These are phyloP conservation scores for Leccinum fibrillosum DNA, from an alignment of 768 basidiomycete species.

Conservation along the genomic window DNA sequence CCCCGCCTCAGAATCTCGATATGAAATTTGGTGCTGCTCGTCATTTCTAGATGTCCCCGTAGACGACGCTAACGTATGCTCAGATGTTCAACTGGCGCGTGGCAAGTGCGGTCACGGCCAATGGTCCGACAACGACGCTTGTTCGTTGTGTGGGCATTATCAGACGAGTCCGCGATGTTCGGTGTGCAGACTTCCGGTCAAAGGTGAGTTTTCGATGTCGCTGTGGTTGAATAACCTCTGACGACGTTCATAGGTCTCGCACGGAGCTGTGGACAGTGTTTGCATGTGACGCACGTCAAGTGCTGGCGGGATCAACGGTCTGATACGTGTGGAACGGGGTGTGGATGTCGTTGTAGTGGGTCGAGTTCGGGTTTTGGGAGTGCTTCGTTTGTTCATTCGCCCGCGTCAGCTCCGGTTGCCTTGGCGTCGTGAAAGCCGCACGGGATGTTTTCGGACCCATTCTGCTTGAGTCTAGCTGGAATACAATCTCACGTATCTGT, in stretches of 20 bases:
- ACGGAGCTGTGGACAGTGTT: constrained; percentile 56
- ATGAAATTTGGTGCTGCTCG: constrained; percentile 34
- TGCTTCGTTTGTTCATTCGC: constrained; percentile 12
- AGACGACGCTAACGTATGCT: constrained; percentile 2
- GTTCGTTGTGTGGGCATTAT: constrained; percentile 41
- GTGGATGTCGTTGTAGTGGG: constrained; percentile 57
- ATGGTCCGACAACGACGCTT: constrained; percentile 35
- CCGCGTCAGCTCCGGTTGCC: neutral
- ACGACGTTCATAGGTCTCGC: constrained; percentile 48
- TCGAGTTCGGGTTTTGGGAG: constrained; percentile 1
- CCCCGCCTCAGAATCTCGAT: constrained; percentile 28
- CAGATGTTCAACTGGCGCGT: constrained; percentile 51
- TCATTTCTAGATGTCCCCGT: neutral
- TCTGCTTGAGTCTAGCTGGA: too few relatives aligned
- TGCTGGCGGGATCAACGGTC: constrained; percentile 51
- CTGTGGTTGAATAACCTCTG: neutral
- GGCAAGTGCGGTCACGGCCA: constrained; percentile 38
- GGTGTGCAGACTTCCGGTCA: constrained; percentile 73
- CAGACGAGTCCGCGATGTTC: constrained; percentile 55
- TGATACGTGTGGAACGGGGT: constrained; percentile 62
- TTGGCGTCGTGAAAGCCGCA: neutral
- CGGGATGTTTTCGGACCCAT: too few relatives aligned
- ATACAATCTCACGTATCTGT: too few relatives aligned
- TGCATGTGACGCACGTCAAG: constrained; percentile 62
- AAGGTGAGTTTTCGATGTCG: constrained; percentile 43